phyloP scores from a whole-genome alignment of 306 rosid genomes.

The Luffa acutangula region DNA sequence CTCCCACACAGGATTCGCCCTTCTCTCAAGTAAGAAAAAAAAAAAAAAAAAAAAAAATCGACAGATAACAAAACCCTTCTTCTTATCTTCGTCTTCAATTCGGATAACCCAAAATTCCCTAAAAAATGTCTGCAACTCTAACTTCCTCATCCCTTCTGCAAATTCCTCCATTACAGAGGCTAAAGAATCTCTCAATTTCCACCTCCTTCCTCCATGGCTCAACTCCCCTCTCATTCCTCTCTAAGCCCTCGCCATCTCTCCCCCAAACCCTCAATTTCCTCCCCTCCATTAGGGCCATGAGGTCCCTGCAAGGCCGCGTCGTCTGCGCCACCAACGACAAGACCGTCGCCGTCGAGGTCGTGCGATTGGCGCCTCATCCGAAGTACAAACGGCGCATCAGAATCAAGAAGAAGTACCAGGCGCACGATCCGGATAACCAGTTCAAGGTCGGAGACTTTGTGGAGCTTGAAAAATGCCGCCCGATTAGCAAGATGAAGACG shows the following conservation, averaged over 20 bases:
- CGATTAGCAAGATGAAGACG: slow-evolving; percentile 86
- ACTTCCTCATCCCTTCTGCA: slow-evolving; percentile 54
- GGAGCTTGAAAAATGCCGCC: slow-evolving; percentile 57
- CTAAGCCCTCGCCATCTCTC: slow-evolving; percentile 37
- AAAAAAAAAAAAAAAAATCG: too few relatives aligned
- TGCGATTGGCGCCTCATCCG: slow-evolving; percentile 70
- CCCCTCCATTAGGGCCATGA: slow-evolving; percentile 56
- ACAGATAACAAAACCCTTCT: background rate
- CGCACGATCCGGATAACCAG: slow-evolving; percentile 77
- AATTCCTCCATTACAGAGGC: slow-evolving; percentile 30
- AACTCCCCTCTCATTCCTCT: slow-evolving; percentile 31
- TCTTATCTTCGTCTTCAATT: slow-evolving; percentile 11
- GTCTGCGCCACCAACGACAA: slow-evolving; percentile 64
- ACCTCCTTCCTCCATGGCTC: slow-evolving; percentile 50
- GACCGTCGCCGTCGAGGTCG: slow-evolving; percentile 82
- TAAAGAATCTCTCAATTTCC: slow-evolving; percentile 31
- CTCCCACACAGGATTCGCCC: background rate
- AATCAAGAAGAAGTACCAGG: slow-evolving; percentile 96
- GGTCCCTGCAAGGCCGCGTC: slow-evolving; percentile 62
- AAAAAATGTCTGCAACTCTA: slow-evolving; percentile 21
- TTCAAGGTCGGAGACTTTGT: slow-evolving; percentile 80
- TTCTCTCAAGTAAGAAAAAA: background rate
- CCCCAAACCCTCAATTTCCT: slow-evolving; percentile 22
- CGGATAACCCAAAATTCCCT: background rate
- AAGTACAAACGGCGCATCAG: slow-evolving; percentile 82